Evolutionary conservation across 257 asterid genomes (phyloP), one percentile per base, ranked within the genome.

Genomic region (Linaria vulgaris): DNA sequence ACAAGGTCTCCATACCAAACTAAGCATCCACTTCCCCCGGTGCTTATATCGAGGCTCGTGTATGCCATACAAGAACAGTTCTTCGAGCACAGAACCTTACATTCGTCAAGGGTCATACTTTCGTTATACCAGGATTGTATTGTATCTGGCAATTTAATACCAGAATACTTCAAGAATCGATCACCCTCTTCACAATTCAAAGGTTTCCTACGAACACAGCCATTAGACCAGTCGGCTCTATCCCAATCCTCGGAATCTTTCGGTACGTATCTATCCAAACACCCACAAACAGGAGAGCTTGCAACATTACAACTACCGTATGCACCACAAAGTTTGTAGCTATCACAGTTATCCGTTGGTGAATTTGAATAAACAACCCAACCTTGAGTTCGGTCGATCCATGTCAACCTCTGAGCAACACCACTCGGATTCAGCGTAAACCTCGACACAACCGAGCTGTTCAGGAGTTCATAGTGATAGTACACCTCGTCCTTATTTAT

Each of bases 291-390:
- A 2, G 63, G 49, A 37, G 72, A 66, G 19, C 52, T 54, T 14
- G 59, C 64, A 23, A 53, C 39, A n/a, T 53, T 20, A 59, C 79
- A 73, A 46, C 14, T 66, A 12, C 77, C 72, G 52, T 73, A 66
- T 24, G 64, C 67, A 41, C 73, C 74, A 31, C 78, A 78, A 12
- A 54, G 25, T n/a, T 52, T 49, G 31, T 69, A 74, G 27, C 15
- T 62, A 44, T 71, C 78, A 0, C 78, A 78, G 13, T 41, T 68
- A 75, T 78, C 83, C 15, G 44, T n/a, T 4, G 76, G 83, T 34
- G 54, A 49, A 50, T 59, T 57, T 27, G 58, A 16, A 48, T 63
- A 74, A 48, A 16, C 5, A 12, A 60, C 47, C 83, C 78, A 74
- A 20, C 47, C 71, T n/a, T 65, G 56, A 13, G 56, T 74, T 12